A percentile compares a stretch with the other conserved stretches of the same genome.
Evolutionary conservation across 345 rosid species (phyloP).

Genomic region (Brassica rapa): DNA sequence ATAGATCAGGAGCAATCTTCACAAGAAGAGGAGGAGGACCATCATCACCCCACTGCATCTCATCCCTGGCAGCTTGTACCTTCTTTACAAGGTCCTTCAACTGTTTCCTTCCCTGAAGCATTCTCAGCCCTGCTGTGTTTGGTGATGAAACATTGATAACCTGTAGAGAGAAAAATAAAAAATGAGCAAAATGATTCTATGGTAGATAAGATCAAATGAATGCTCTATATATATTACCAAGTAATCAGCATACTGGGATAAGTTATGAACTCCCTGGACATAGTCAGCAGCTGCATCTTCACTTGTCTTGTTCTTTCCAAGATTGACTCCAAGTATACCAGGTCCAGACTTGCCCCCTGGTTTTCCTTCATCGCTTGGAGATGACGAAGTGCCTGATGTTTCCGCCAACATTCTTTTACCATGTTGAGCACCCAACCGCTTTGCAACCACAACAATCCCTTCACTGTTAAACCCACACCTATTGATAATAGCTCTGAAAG

Average conservation of each 20-base stretch:
- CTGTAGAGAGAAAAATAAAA: slow-evolving; percentile 40
- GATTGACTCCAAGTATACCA: slow-evolving; percentile 96
- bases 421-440: slow-evolving; percentile 95
- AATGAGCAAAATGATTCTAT: neutral
- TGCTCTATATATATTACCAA: slow-evolving; percentile 52
- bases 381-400: slow-evolving; percentile 66
- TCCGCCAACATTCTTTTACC: slow-evolving; percentile 92
- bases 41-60: slow-evolving; percentile 99
- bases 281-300: slow-evolving; percentile 94
- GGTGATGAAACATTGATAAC: slow-evolving; percentile 98
- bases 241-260: slow-evolving; percentile 97
- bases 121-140: slow-evolving; percentile 91
- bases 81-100: slow-evolving; percentile 93
- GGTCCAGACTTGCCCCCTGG: slow-evolving; percentile 99
- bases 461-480: slow-evolving; percentile 97
- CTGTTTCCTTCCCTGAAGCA: slow-evolving; percentile 96
- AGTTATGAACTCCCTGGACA: slow-evolving; percentile 96
- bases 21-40: slow-evolving; percentile 98
- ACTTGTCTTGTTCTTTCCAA: slow-evolving; percentile 96
- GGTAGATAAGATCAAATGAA: neutral
- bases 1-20: slow-evolving; percentile 95
- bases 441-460: slow-evolving; percentile 95
- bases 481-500: slow-evolving; percentile 81
- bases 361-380: slow-evolving; percentile 56
- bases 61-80: slow-evolving; percentile 99